Evolutionary conservation across 805 yeast genomes (phyloP), one percentile per base, ranked within the genome.

Genomic region (Barnettozyma botsteinii): DNA sequence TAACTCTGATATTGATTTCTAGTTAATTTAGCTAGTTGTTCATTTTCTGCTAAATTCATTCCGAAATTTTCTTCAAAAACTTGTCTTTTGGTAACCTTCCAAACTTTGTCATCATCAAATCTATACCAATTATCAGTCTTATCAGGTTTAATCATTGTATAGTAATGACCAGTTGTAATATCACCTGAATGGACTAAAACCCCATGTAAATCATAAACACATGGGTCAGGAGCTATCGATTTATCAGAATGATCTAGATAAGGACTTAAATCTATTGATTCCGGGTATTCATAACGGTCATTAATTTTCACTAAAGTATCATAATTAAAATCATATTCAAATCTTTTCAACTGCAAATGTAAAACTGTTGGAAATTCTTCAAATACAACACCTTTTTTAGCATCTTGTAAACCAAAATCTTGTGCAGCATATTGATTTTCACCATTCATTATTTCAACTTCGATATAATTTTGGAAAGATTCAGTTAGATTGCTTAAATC

Each of bases 161-260:
- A 93, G 61, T 93, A 93, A 58, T 93, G 99, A 17, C 99, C 99
- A 33, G 89, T 85, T 10, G 95, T 85, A 36, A 93, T 81, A 55
- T 91, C 96, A 44, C 99, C 99, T 31, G 88, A 82, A 60, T 93
- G 99, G 11, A 93, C 97, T 42, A 93, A 67, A 2, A 93, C 98
- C 10, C 98, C 96, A 60, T 91, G 96, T 20, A 93, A 65, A 38
- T 77, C 79, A 60, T 93, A 93, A 26, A 70, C 79, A 80, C 89
- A 84, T 45, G 84, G 73, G 45, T 81, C 80, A 10, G 33, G 33
- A 62, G 52, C 14, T 55, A 59, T 25, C 45, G 57, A 35, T 60
- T 62, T 24, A 61, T 57, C 12, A 10, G 65, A 64, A 31, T 76
- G 77, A 42, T 85, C 93, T 46, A 91, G 64, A 55, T 76, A 93